These are phyloP conservation scores for Imleria badia DNA, from an alignment of 768 basidiomycete species.

Conservation along the genomic window DNA sequence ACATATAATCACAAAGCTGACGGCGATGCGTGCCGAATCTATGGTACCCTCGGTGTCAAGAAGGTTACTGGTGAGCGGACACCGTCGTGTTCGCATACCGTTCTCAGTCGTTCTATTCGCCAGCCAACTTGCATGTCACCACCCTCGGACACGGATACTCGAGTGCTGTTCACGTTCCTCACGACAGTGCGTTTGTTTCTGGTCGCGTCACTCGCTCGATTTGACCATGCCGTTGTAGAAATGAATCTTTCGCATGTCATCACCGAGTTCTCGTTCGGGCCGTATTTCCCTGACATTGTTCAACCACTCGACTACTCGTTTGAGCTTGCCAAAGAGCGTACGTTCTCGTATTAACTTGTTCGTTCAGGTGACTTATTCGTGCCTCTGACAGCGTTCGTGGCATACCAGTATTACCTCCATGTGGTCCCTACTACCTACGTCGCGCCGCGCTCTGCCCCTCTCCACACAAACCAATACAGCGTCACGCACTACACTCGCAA, in stretches of 20 bases:
- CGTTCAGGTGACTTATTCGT: neutral
- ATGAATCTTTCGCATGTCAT: constrained; percentile 98
- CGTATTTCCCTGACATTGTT: constrained; percentile 91
- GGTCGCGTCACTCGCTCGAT: neutral
- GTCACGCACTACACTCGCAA: constrained; percentile 89
- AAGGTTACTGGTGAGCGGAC: constrained; percentile 73
- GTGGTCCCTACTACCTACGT: constrained; percentile 96
- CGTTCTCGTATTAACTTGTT: neutral
- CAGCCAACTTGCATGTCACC: constrained; percentile 91
- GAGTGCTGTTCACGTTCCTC: constrained; percentile 84
- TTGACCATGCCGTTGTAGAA: constrained; percentile 42
- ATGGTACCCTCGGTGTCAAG: constrained; percentile 79
- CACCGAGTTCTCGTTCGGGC: constrained; percentile 95
- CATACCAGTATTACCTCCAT: constrained; percentile 93
- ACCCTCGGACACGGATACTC: constrained; percentile 94
- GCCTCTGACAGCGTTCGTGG: constrained; percentile 66
- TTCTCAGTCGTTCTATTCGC: neutral
- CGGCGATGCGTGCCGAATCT: constrained; percentile 81
- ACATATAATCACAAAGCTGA: constrained; percentile 70
- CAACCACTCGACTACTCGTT: constrained; percentile 94
- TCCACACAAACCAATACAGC: constrained; percentile 85
- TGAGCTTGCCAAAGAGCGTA: constrained; percentile 69
- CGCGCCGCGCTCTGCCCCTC: constrained; percentile 60
- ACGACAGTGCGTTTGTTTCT: constrained; percentile 57
- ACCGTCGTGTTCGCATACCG: neutral